Evolutionary conservation across 768 basidiomycete species (phyloP), one percentile per base, ranked within the genome.

Genomic region (Dioszegia hungarica): DNA sequence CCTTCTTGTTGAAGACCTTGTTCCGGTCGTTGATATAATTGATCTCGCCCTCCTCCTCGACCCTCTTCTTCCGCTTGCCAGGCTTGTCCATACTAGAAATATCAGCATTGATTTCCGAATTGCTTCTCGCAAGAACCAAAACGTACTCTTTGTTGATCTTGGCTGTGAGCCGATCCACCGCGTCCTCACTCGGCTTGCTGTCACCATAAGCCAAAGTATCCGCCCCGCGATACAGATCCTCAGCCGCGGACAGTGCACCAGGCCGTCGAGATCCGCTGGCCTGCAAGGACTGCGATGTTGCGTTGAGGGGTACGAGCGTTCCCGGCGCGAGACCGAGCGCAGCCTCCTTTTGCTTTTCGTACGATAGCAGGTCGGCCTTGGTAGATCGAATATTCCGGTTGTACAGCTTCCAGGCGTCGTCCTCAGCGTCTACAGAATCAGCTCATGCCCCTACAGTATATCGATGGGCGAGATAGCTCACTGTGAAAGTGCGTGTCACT

Each of bases 11-110:
- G 82, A 95, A 98, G 44, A 95, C 91, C 61, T 90, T 84, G 77
- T 97, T 93, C 77, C 88, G 86, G 77, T 98, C 90, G 81, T 99
- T 99, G 83, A 99, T 99, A 75, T 98, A 99, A 5, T 92, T 98
- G 76, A 99, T 89, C 65, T 97, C 93, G 52, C 89, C 92, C 59
- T 93, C 87, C 49, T 89, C 89, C 68, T 97, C 92, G 79, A 94
- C 91, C 75, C 80, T 83, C 64, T 94, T 94, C 63, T 91, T 82
- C 37, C 89, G 91, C 79, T 90, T 90, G 70, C 88, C 92, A 79
- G 92, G 90, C 65, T 91, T 84, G 66, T 90, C 93, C 64, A 68
- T 50, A 38, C 54, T 56, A 53, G 20, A n/a, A n/a, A 17, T 33
- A 45, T 49, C 44, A 51, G 38, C 38, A 24, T 3, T 8, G 27